Conservation (phyloP, 148 eudicot genomes). For the Cornus florida region DNA sequence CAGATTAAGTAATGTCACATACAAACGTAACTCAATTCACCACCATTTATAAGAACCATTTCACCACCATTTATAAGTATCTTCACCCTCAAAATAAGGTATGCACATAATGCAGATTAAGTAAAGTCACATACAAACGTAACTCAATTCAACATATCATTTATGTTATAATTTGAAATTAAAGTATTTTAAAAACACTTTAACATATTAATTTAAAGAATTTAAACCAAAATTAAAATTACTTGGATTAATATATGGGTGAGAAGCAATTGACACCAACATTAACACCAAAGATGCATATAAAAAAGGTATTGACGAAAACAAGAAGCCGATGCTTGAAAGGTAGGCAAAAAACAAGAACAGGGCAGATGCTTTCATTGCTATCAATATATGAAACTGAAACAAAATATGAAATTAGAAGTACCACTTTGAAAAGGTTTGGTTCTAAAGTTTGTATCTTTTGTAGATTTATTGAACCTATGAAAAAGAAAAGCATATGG, state of each 20-base stretch:
- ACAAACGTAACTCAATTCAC: too few relatives aligned
- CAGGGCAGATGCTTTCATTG: constrained; percentile 44
- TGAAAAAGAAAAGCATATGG: background rate
- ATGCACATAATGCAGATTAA: too few relatives aligned
- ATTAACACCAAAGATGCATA: constrained; percentile 72
- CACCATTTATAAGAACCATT: too few relatives aligned
- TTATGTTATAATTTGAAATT: too few relatives aligned
- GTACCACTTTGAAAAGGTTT: background rate
- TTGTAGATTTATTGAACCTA: background rate
- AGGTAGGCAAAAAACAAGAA: constrained; percentile 46
- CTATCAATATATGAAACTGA: constrained; percentile 33
- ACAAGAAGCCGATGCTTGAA: constrained; percentile 34
- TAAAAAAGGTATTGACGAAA: constrained; percentile 62
- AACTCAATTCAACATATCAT: too few relatives aligned
- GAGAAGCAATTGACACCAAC: constrained; percentile 67
- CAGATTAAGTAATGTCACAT: too few relatives aligned
- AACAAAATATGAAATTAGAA: background rate
- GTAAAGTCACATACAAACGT: too few relatives aligned
- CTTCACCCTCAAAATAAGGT: too few relatives aligned
- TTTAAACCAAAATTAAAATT: too few relatives aligned
- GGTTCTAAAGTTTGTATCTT: background rate
- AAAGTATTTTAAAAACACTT: too few relatives aligned
- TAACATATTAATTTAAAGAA: too few relatives aligned
- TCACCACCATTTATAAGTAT: too few relatives aligned
- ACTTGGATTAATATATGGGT: constrained; percentile 70